Evolutionary conservation across 345 rosid species (phyloP).

Genomic region (Lenwebbia sp.): DNA sequence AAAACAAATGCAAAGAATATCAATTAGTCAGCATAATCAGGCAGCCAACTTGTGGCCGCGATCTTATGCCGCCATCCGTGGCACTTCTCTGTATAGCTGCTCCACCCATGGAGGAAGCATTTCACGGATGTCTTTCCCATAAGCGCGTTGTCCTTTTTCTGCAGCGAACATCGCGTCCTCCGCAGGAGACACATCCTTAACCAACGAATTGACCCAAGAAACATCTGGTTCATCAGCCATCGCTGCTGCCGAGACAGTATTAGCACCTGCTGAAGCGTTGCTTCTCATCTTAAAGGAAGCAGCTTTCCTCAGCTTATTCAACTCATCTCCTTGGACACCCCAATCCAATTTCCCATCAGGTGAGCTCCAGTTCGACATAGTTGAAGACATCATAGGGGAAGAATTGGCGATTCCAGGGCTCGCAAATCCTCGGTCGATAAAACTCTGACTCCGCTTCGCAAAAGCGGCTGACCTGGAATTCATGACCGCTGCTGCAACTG

Average conservation of each 20-base stretch:
- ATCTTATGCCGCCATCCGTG: constrained; percentile 75
- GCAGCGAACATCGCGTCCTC: constrained; percentile 18
- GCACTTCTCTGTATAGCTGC: constrained; percentile 82
- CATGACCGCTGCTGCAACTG: constrained; percentile 86
- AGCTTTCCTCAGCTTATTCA: constrained; percentile 72
- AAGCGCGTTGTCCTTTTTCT: constrained; percentile 24
- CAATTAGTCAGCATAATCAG: background rate
- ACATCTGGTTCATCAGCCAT: constrained; percentile 69
- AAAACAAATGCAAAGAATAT: background rate
- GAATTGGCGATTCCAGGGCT: constrained; percentile 33
- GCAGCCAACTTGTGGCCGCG: background rate
- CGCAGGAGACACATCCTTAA: constrained; percentile 55
- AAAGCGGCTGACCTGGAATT: constrained; percentile 84
- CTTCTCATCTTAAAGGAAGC: constrained; percentile 68
- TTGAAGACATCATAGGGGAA: constrained; percentile 34
- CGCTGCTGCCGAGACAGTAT: constrained; percentile 10
- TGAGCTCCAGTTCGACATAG: constrained; percentile 66
- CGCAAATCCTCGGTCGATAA: constrained; percentile 52
- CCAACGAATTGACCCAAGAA: constrained; percentile 84
- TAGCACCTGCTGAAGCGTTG: constrained; percentile 17
- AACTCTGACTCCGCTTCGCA: constrained; percentile 84
- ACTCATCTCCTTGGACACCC: constrained; percentile 83
- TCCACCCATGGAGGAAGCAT: constrained; percentile 63
- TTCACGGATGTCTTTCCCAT: constrained; percentile 26
- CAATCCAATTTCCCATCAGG: constrained; percentile 79